A percentile compares a stretch with the other conserved stretches of the same genome.
phyloP scores from a whole-genome alignment of 2,329 filamentous ascomycete genomes.

The Curvularia sp. region DNA sequence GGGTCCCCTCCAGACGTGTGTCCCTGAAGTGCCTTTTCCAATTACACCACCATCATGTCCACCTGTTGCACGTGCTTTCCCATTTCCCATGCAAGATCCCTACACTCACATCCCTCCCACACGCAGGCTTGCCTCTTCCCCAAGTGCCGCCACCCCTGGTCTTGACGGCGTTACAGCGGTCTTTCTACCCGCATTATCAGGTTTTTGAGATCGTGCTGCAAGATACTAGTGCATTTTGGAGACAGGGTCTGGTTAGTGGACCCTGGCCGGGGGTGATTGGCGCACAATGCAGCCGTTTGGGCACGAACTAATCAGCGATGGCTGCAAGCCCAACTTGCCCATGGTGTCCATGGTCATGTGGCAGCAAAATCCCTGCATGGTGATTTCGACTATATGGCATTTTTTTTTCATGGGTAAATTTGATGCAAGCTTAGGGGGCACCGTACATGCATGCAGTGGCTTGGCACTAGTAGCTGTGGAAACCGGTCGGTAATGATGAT shows the following conservation, averaged over 20 bases:
- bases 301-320: background rate
- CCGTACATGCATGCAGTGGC: background rate
- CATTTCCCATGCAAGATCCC: background rate
- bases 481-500: background rate
- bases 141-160: background rate
- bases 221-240: conserved; percentile 16
- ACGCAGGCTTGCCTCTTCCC: background rate
- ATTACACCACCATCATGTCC: background rate
- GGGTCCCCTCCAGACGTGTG: background rate
- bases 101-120: background rate
- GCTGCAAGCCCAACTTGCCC: conserved; percentile 4
- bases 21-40: background rate
- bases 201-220: conserved; percentile 11
- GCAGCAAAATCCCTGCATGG: conserved; percentile 2
- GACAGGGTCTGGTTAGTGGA: conserved; percentile 8
- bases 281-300: background rate
- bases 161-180: conserved; percentile 6
- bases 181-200: conserved; percentile 5
- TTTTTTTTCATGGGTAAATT: conserved; percentile 2
- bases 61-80: background rate
- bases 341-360: conserved; percentile 7
- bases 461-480: background rate
- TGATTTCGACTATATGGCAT: conserved; percentile 1
- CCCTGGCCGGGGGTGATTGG: conserved; percentile 5
- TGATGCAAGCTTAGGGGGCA: conserved; percentile 4